phyloP scores from a whole-genome alignment of 129 eudicot species.

The Lactuca sativa region DNA sequence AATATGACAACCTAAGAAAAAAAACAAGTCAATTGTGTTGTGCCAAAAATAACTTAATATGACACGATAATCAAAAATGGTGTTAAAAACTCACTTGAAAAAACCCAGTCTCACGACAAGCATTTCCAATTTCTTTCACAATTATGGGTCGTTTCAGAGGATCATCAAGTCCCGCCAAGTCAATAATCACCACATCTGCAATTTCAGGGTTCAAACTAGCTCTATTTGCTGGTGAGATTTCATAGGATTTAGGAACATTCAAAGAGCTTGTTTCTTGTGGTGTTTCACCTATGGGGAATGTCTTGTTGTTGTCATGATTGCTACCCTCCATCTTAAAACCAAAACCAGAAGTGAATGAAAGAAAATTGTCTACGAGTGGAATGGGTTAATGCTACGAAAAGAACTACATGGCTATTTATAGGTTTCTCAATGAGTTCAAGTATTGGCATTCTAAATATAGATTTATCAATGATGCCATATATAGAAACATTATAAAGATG shows the following conservation, averaged over 20 bases:
- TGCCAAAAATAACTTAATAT: too few species aligned
- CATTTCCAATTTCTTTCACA: constrained; percentile 42
- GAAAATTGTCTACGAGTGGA: neutral
- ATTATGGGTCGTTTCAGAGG: constrained; percentile 32
- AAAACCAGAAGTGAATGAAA: neutral
- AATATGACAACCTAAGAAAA: too few species aligned
- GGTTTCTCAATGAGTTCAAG: constrained; percentile 14
- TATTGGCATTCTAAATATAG: neutral
- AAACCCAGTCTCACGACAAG: constrained; percentile 52
- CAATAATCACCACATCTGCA: constrained; percentile 38
- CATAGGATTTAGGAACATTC: constrained; percentile 55
- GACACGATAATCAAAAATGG: neutral
- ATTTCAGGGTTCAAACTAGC: constrained; percentile 30
- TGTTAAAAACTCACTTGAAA: constrained; percentile 48
- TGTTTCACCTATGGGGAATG: constrained; percentile 49
- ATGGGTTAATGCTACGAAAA: constrained; percentile 4
- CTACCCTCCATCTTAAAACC: constrained; percentile 29
- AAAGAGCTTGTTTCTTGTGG: constrained; percentile 55
- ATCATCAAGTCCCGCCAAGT: constrained; percentile 44
- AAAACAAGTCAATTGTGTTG: too few species aligned
- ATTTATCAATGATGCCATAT: neutral
- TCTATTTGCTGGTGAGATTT: constrained; percentile 29
- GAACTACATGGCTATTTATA: constrained; percentile 22
- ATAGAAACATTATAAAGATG: constrained; percentile 10
- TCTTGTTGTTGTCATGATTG: constrained; percentile 13